Base-by-base conservation (phyloP, 805 yeast genomes). In the Torulaspora delbrueckii region DNA sequence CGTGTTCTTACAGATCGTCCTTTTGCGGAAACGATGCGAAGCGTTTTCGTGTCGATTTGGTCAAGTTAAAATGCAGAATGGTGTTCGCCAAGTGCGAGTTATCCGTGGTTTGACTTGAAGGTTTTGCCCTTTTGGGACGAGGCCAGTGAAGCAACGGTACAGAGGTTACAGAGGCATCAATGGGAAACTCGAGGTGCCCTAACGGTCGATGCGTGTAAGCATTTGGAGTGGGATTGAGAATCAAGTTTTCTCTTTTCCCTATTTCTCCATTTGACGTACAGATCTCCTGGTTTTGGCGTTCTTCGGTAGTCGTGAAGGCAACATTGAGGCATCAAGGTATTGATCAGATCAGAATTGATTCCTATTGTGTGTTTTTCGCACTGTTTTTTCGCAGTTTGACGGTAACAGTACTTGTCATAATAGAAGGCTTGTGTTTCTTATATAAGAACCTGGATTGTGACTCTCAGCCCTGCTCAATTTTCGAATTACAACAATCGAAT, bases 111-210 rank as follows among this genome's bases (percentile, higher is more conserved):
- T 14, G 19, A 30, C 12, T 42, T 45, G 37, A 43, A 45, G 40
- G 28, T 45, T 45, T 45, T 45, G 34, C 48, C 48, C 24, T 45
- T 45, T 45, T 45, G 24, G 48, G 48, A 34, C 38, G 28, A 8
- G 32, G 18, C 22, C 24, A 34, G 26, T 22, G 13, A 34, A 34
- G 13, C 4, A 12, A 8, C 37, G 16, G 37, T 34, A 34, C 26
- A 34, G 26, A 12, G 10, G 14, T n/a, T 14, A 5, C 16, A 19
- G 26, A 19, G 12, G 19, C 9, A 7, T 34, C 25, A 34, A 19
- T 19, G 37, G 37, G 9, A 34, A 22, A 10, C 16, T 19, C 37
- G 14, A 12, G 27, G 24, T 23, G 30, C 42, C 36, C 27, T 13
- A 39, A 31, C 19, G 18, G 37, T 40, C 36, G 23, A 40, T 24